Conservation (phyloP, 1,284 basidiomycete genomes). For the Ustilago esculenta region DNA sequence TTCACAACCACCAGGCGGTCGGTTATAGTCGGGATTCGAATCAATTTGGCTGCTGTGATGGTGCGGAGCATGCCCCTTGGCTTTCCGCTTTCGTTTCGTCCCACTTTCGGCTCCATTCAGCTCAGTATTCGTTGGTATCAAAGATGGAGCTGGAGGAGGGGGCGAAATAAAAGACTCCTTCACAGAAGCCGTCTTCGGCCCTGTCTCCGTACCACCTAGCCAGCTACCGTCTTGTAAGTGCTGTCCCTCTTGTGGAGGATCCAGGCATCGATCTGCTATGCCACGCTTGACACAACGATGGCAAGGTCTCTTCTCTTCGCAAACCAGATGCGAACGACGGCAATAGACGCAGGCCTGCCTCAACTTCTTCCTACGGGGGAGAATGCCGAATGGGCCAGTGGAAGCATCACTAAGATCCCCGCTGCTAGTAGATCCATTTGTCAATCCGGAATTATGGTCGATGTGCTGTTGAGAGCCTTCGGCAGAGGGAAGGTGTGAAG, state of each 20-base stretch:
- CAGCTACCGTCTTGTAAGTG: slow-evolving; percentile 5
- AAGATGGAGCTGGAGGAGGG: slow-evolving; percentile 1
- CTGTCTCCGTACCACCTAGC: neutral
- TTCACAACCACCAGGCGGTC: neutral
- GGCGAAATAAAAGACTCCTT: slow-evolving; percentile 10
- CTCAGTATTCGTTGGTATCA: neutral
- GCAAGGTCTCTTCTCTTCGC: slow-evolving; percentile 46
- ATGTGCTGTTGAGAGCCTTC: slow-evolving; percentile 5
- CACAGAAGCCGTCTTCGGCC: slow-evolving; percentile 2
- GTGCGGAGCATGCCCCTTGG: slow-evolving; percentile 2
- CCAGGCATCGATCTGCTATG: slow-evolving; percentile 41
- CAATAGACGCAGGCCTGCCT: slow-evolving; percentile 47
- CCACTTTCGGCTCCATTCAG: neutral
- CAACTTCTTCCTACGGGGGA: slow-evolving; percentile 40
- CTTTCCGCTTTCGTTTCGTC: slow-evolving; percentile 19
- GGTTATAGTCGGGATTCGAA: neutral
- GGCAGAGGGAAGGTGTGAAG: neutral
- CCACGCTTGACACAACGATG: slow-evolving; percentile 45
- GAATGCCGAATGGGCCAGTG: slow-evolving; percentile 1
- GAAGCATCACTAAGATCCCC: slow-evolving; percentile 4
- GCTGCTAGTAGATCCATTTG: neutral
- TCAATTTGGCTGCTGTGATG: neutral
- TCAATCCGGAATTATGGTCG: neutral
- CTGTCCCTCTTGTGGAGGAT: slow-evolving; percentile 24
- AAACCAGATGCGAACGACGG: slow-evolving; percentile 40